Conservation (phyloP, 2,329 filamentous ascomycete genomes). For the Sarocladium oryzae region DNA sequence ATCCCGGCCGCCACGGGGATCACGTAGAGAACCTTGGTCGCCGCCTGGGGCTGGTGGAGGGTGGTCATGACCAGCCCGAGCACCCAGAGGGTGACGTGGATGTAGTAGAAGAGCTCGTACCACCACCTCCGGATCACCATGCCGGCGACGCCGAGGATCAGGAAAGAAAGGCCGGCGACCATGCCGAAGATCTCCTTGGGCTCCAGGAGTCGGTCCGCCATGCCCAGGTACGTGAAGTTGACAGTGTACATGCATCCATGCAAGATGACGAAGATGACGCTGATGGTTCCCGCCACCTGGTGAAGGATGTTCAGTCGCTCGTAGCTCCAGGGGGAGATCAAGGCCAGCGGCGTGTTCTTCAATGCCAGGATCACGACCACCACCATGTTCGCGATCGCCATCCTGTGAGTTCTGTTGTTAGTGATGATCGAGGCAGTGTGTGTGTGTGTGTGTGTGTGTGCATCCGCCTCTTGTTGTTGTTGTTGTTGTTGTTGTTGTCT, state of each 20-base stretch:
- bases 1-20: conserved; percentile 36
- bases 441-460: too few relatives aligned
- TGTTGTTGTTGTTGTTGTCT: neutral
- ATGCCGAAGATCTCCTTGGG: conserved; percentile 40
- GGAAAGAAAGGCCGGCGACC: conserved; percentile 38
- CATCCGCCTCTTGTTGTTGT: too few relatives aligned
- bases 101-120: conserved; percentile 51
- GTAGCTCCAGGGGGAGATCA: conserved; percentile 48
- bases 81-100: conserved; percentile 44
- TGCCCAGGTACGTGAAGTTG: conserved; percentile 28
- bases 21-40: conserved; percentile 34
- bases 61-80: conserved; percentile 40
- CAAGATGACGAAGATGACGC: conserved; percentile 37
- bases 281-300: conserved; percentile 43
- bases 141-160: conserved; percentile 37
- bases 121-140: conserved; percentile 36
- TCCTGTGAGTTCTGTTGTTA: conserved; percentile 20
- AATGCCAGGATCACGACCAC: conserved; percentile 48
- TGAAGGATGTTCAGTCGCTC: conserved; percentile 54
- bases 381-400: conserved; percentile 38
- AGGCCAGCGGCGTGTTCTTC: conserved; percentile 52
- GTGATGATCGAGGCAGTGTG: neutral
- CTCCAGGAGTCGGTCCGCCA: conserved; percentile 26
- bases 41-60: conserved; percentile 44
- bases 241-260: conserved; percentile 39